Conservation (phyloP, 192 early-diverging fungal species). For the Kickxella alabastrina region DNA sequence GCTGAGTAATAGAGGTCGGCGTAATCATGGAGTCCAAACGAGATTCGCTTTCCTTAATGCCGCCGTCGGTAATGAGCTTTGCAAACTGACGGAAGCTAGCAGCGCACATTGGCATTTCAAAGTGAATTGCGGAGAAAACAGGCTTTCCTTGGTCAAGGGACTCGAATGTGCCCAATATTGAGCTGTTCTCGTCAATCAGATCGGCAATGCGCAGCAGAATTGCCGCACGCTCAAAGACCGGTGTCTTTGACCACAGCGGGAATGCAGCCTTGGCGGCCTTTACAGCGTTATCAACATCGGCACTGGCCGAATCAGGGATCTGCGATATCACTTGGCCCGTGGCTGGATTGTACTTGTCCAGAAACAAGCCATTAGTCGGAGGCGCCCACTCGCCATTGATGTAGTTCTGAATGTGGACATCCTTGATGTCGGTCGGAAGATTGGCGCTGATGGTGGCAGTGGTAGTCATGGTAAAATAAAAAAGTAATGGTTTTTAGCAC, state of each 20-base stretch:
- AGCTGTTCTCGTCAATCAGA: constrained; percentile 47
- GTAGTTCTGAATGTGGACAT: constrained; percentile 57
- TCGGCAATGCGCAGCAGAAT: constrained; percentile 62
- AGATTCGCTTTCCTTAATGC: no score
- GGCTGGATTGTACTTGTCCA: constrained; percentile 67
- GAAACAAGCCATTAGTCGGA: constrained; percentile 49
- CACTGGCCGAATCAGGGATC: constrained; percentile 58
- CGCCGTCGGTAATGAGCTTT: constrained; percentile 62
- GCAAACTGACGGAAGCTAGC: constrained; percentile 77
- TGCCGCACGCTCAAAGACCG: constrained; percentile 39
- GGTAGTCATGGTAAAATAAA: no score
- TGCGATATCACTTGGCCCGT: constrained; percentile 57
- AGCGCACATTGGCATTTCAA: constrained; percentile 63
- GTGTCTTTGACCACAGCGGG: constrained; percentile 57
- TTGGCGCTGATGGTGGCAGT: neutral
- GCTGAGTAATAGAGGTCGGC: constrained; percentile 33
- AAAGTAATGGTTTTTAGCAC: no score
- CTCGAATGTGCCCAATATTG: constrained; percentile 58
- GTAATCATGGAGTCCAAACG: constrained; percentile 8
- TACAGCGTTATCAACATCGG: constrained; percentile 68
- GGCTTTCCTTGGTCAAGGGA: constrained; percentile 77
- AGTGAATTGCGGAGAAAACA: constrained; percentile 52
- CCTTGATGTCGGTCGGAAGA: constrained; percentile 18
- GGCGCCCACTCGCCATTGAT: constrained; percentile 67
- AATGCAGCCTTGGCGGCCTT: constrained; percentile 63